Evolutionary conservation across 164 flowering plant species (phyloP).

Genomic region (Sedum album): DNA sequence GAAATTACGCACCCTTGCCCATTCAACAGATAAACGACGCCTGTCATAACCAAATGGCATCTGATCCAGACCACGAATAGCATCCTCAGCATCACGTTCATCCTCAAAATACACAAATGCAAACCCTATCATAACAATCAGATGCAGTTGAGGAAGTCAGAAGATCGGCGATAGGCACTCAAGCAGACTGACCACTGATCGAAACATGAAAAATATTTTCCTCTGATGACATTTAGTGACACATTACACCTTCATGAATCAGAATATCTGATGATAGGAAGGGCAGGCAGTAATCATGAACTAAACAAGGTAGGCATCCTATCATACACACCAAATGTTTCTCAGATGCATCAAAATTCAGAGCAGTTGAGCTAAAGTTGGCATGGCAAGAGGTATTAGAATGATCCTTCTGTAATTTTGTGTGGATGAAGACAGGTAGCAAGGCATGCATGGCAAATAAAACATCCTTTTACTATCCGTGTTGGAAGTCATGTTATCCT

Average conservation of each 20-base stretch:
- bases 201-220: constrained; percentile 19
- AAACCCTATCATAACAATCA: constrained; percentile 52
- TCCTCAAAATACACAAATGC: constrained; percentile 94
- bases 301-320: constrained; percentile 44
- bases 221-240: constrained; percentile 30
- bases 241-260: constrained; percentile 79
- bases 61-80: constrained; percentile 70
- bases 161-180: not conserved
- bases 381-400: constrained; percentile 36
- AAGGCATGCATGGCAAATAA: not conserved
- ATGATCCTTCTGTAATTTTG: not conserved
- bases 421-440: constrained; percentile 4
- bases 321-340: constrained; percentile 40
- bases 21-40: constrained; percentile 80
- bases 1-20: constrained; percentile 60
- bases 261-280: constrained; percentile 61
- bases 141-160: not conserved
- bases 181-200: constrained; percentile 20
- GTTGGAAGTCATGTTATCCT: constrained; percentile 46
- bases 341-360: constrained; percentile 69
- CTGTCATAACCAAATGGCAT: constrained; percentile 66
- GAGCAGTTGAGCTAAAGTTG: constrained; percentile 51
- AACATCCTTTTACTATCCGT: constrained; percentile 27
- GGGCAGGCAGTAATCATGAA: constrained; percentile 69
- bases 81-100: constrained; percentile 92